Percentiles rank a stretch among this genome's conserved stretches.
Evolutionary conservation across 192 early-diverging fungal genomes (phyloP).

Genomic region (Umbelopsis vinacea): DNA sequence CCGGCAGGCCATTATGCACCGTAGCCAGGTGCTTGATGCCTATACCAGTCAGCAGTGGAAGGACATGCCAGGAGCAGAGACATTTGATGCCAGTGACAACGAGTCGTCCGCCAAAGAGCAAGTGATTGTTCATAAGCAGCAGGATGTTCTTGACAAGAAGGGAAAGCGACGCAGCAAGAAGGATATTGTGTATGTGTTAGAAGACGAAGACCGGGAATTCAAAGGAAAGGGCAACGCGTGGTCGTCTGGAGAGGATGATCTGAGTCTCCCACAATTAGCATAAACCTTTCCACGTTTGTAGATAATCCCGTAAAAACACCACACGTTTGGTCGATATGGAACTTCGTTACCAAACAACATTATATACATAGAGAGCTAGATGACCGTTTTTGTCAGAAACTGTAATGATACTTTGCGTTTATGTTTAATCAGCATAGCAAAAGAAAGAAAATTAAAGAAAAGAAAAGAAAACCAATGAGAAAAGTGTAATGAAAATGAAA

Average conservation of each 20-base stretch:
- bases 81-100: constrained; percentile 7
- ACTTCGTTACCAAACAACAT: no score
- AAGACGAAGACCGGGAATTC: constrained; percentile 5
- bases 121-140: neutral
- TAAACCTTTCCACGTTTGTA: neutral
- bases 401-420: no score
- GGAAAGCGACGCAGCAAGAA: neutral
- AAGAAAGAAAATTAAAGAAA: no score
- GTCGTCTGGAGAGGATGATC: neutral
- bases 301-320: no score
- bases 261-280: neutral
- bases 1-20: neutral
- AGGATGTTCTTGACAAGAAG: neutral
- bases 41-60: constrained; percentile 20
- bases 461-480: no score
- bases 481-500: neutral
- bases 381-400: no score
- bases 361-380: no score
- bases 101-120: neutral
- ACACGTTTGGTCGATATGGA: no score
- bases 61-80: neutral
- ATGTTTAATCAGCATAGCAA: no score
- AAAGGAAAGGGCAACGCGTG: neutral
- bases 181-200: neutral
- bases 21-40: neutral